Evolutionary conservation across 2,329 filamentous ascomycete genomes (phyloP).

Genomic region (Beauveria sp.): DNA sequence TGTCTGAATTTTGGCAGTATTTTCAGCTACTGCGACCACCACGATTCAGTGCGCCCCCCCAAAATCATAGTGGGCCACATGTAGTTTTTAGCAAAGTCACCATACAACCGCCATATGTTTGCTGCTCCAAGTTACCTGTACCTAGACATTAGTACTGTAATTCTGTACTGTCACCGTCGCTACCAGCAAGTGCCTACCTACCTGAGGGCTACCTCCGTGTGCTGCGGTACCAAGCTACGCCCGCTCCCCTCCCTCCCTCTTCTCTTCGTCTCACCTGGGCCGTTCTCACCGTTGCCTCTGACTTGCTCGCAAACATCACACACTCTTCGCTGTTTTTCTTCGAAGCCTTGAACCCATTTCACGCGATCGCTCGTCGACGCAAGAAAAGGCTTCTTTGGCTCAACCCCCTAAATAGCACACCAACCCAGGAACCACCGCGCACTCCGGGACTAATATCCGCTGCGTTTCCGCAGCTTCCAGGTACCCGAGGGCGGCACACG

Average conservation of each 20-base stretch:
- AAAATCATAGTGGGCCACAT: background rate
- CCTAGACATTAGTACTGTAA: too few species aligned
- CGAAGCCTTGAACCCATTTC: background rate
- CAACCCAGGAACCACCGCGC: background rate
- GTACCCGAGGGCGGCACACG: slow-evolving; percentile 5
- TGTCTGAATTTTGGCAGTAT: slow-evolving; percentile 1
- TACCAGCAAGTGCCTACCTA: background rate
- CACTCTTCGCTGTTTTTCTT: background rate
- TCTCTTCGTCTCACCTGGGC: background rate
- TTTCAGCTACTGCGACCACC: background rate
- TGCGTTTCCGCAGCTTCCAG: slow-evolving; percentile 2
- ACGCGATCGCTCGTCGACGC: background rate
- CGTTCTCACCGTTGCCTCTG: background rate
- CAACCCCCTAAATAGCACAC: background rate
- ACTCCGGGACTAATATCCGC: background rate
- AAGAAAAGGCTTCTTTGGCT: background rate
- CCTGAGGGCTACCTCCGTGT: too few species aligned
- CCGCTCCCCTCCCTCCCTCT: background rate
- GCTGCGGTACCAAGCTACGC: background rate
- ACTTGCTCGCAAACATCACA: slow-evolving; percentile 7
- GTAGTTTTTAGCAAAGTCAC: background rate
- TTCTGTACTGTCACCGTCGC: background rate
- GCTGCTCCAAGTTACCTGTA: background rate
- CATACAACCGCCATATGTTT: background rate
- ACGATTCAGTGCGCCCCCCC: background rate